Base-by-base conservation (phyloP, 345 rosid species). In the Kandelia obovata region DNA sequence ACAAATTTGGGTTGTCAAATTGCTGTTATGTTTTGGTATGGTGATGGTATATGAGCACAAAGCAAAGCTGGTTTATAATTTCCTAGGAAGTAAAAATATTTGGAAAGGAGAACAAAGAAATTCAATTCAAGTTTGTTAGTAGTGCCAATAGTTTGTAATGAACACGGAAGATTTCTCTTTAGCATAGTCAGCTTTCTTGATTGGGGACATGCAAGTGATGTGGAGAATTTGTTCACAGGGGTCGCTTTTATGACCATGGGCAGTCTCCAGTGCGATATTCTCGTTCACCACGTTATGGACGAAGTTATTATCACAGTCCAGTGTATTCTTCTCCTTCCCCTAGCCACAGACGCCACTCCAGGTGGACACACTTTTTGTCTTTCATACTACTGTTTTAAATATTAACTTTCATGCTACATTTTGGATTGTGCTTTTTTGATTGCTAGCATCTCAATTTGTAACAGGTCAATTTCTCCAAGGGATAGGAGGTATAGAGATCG, bases 401-500 rank as follows among this genome's bases (percentile, higher is more conserved):
- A 5, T 20, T 2, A 39, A 10, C 26, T 37, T 47, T 28, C 34
- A 47, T 59, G 7, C 6, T 27, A 39, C 7, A 15, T 0, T 16
- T 17, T 32, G 27, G 39, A 21, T 46, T 68, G 6, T 21, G 0
- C 21, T 1, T 3, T 7, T 11, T 25, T 56, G 25, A 27, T 8
- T 53, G 16, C 52, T 21, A n/a, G 61, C 2, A 30, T 25, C 19
- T 31, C 17, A 1, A 0, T 6, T 60, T 19, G 8, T 30, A 0
- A 70, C 76, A 92, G 96, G 79, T 89, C 97, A 6, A 72, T 84
- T 35, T 93, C 96, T 23, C 92, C 94, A 0, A 69, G 78, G 62
- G 86, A 77, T 37, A 59, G 81, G 59, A 85, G 81, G 62, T 79
- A 78, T 68, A 67, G 82, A 59, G 92, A 80, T 64, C 82, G 43